Base-by-base conservation (phyloP, 805 yeast genomes). In the Candida golubevii region DNA sequence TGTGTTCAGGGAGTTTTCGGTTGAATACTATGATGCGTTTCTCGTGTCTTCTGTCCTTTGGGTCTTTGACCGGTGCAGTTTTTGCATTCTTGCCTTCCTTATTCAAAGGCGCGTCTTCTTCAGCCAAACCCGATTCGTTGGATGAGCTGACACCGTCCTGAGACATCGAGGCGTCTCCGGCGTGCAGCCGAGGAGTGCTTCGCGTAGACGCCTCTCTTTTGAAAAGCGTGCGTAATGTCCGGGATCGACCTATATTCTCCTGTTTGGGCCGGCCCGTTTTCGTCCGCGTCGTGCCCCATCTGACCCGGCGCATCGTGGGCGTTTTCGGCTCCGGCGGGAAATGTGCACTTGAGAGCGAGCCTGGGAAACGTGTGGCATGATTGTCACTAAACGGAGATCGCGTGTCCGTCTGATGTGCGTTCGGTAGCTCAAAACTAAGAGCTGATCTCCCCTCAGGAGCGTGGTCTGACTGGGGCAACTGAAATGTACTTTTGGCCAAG, bases 221-320 rank as follows among this genome's bases (percentile, higher is more conserved):
- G 32, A 70, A 56, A 30, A 70, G 52, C 8, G 77, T 73, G 56
- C 74, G 73, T 35, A 85, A 60, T 0, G 91, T 83, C 56, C 73
- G 82, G 13, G 82, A 75, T 51, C 90, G 68, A 7, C 75, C 74
- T 11, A 78, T 66, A 36, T 65, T 62, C 44, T 68, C 72, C 41
- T 58, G 58, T 36, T 58, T 52, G 18, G 93, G 90, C 38, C 75
- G 72, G 8, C 95, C 95, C 49, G 79, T 75, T 46, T 79, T 79
- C 56, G 80, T 78, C 54, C 96, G 75, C 52, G 85, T 88, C 4
- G 97, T 90, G 46, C 97, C 97, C 96, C 95, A 88, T 65, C 96
- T 75, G 54, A 83, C 78, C 56, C 95, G 75, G 53, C 83, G 80
- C 80, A 85, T 84, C n/a, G 74, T 67, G 0, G 85, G 71, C 12